These are phyloP conservation scores for Hemileia vastatrix DNA, from an alignment of 1,284 basidiomycete species.

Conservation along the genomic window DNA sequence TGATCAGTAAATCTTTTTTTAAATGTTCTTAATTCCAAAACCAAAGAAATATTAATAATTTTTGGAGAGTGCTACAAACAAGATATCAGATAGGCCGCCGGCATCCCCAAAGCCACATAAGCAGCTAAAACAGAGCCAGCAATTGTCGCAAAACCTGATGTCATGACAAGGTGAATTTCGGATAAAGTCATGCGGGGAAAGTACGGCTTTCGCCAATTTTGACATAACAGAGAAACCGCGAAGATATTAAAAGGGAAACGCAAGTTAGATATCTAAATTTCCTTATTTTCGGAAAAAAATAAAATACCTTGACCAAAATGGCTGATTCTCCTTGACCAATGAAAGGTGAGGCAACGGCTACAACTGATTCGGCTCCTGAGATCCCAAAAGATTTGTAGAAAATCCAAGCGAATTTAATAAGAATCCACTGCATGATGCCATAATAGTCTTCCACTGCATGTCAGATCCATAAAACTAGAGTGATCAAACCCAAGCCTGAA, in stretches of 20 bases:
- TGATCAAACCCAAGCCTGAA: not conserved
- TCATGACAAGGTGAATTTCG: conserved; percentile 79
- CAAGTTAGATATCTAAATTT: not conserved
- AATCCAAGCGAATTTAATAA: conserved; percentile 76
- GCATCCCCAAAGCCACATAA: conserved; percentile 73
- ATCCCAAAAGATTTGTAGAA: conserved; percentile 61
- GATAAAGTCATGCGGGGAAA: conserved; percentile 79
- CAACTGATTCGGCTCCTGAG: conserved; percentile 74
- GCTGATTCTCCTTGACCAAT: conserved; percentile 80
- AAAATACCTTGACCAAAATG: conserved; percentile 52
- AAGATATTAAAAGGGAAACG: conserved; percentile 44
- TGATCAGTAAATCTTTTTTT: not conserved
- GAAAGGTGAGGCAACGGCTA: conserved; percentile 81
- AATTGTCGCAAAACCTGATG: conserved; percentile 84
- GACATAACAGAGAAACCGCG: not conserved
- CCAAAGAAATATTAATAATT: too few species aligned
- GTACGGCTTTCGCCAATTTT: conserved; percentile 53
- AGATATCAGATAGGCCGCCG: conserved; percentile 67
- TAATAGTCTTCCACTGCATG: conserved; percentile 44
- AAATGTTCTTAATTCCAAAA: not conserved
- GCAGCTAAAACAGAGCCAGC: conserved; percentile 77
- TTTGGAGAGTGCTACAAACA: conserved; percentile 40
- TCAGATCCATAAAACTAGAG: conserved; percentile 1
- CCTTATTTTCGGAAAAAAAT: not conserved
- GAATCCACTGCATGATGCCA: conserved; percentile 79